phyloP scores from a whole-genome alignment of 177 flowering plant genomes.

The Vitis hybrid region DNA sequence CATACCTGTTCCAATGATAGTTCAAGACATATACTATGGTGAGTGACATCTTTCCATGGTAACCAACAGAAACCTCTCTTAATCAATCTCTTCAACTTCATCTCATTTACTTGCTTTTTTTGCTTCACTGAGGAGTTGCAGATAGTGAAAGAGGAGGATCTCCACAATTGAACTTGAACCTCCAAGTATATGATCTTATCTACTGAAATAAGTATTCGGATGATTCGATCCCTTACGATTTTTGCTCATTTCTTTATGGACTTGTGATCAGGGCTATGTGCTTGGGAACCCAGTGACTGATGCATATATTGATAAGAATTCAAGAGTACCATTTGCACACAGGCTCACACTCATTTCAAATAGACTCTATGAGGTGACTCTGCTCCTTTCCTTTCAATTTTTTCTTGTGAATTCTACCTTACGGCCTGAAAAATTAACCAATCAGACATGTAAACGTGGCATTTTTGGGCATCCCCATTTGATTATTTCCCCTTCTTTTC shows the following conservation, averaged over 20 bases:
- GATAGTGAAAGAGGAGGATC: no score
- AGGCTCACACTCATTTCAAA: slow-evolving; percentile 38
- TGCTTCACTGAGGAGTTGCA: no score
- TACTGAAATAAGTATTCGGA: no score
- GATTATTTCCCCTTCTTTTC: no score
- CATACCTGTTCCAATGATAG: slow-evolving; percentile 10
- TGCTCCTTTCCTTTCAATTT: no score
- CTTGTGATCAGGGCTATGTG: slow-evolving; percentile 35
- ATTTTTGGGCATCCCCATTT: no score
- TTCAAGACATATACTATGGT: slow-evolving; percentile 1
- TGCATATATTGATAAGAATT: slow-evolving; percentile 14
- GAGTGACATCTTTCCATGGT: neutral
- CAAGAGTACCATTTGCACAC: slow-evolving; percentile 25
- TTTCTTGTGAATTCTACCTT: no score
- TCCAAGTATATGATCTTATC: slow-evolving; percentile 13
- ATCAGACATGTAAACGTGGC: no score
- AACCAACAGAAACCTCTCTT: slow-evolving; percentile 4
- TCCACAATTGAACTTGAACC: slow-evolving; percentile 8
- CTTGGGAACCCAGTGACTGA: slow-evolving; percentile 43
- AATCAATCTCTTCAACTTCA: neutral
- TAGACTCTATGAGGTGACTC: slow-evolving; percentile 38
- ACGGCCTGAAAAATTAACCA: no score
- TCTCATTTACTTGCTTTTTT: no score
- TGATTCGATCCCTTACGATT: no score
- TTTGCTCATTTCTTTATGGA: no score